phyloP scores from a whole-genome alignment of 2,329 filamentous ascomycete genomes.

The Colletotrichum agaves region DNA sequence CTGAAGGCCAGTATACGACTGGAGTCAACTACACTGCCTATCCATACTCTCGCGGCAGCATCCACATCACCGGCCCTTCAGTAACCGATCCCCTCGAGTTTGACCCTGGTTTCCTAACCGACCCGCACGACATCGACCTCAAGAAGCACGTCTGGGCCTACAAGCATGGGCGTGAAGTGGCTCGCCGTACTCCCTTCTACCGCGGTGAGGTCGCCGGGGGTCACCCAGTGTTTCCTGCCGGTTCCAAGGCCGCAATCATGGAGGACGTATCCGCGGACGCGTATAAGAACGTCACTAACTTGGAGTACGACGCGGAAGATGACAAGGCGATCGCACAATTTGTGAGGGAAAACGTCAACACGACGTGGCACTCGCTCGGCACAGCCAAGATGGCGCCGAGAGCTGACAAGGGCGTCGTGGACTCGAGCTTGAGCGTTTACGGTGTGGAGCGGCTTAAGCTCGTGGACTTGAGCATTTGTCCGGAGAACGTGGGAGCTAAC shows the following conservation, averaged over 20 bases:
- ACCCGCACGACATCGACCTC: constrained; percentile 63
- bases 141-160: constrained; percentile 73
- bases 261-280: constrained; percentile 59
- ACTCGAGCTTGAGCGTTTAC: constrained; percentile 54
- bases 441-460: constrained; percentile 55
- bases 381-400: constrained; percentile 58
- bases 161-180: constrained; percentile 72
- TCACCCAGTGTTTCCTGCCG: constrained; percentile 57
- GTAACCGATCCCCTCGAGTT: constrained; percentile 57
- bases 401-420: constrained; percentile 55
- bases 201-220: constrained; percentile 55
- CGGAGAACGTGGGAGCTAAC: constrained; percentile 57
- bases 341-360: constrained; percentile 52
- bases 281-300: constrained; percentile 48
- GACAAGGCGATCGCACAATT: constrained; percentile 59
- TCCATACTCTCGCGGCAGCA: constrained; percentile 67
- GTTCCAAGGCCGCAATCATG: constrained; percentile 50
- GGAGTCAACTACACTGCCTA: constrained; percentile 65
- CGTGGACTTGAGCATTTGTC: constrained; percentile 51
- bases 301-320: constrained; percentile 62
- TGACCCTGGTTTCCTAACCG: constrained; percentile 61
- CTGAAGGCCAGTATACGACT: constrained; percentile 59
- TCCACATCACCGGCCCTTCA: constrained; percentile 60
- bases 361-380: constrained; percentile 59
- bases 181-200: constrained; percentile 66